These are phyloP conservation scores for Solanum appendiculatum DNA, from an alignment of 257 asterid species.

Conservation along the genomic window DNA sequence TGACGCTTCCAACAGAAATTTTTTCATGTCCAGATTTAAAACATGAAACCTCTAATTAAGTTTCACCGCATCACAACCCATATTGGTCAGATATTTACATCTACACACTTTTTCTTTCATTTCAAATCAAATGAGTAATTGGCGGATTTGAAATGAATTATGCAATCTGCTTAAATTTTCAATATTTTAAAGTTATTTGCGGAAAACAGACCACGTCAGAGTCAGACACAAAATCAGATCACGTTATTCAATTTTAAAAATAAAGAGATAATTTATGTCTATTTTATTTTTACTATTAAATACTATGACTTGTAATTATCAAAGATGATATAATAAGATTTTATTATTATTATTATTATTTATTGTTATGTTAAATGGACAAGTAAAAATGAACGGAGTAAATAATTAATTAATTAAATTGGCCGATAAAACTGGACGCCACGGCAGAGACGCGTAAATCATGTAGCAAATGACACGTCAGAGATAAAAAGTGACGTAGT, in stretches of 20 bases:
- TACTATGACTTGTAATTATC: too few species aligned
- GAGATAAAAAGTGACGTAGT: conserved; percentile 18
- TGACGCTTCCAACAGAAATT: fast-evolving
- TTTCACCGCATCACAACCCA: too few species aligned
- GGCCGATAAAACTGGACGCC: conserved; percentile 28
- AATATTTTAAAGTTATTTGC: not conserved
- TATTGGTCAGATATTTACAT: not conserved
- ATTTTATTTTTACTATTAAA: too few species aligned
- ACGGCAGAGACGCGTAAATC: conserved; percentile 16
- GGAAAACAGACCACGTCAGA: conserved; percentile 40
- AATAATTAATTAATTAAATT: conserved; percentile 12
- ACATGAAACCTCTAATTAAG: fast-evolving
- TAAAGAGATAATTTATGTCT: not conserved
- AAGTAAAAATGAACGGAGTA: too few species aligned
- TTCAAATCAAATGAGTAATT: conserved; percentile 2
- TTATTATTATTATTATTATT: too few species aligned
- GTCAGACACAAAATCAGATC: conserved; percentile 19
- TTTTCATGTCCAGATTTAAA: fast-evolving
- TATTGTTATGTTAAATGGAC: too few species aligned
- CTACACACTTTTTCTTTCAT: not conserved
- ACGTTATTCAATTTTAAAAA: not conserved
- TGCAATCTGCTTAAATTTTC: conserved; percentile 32
- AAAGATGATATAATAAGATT: too few species aligned
- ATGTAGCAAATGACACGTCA: conserved; percentile 39
- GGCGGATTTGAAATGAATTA: conserved; percentile 53